Evolutionary conservation across 2,329 filamentous ascomycete genomes (phyloP).

Genomic region (Sphaceloma murrayae): DNA sequence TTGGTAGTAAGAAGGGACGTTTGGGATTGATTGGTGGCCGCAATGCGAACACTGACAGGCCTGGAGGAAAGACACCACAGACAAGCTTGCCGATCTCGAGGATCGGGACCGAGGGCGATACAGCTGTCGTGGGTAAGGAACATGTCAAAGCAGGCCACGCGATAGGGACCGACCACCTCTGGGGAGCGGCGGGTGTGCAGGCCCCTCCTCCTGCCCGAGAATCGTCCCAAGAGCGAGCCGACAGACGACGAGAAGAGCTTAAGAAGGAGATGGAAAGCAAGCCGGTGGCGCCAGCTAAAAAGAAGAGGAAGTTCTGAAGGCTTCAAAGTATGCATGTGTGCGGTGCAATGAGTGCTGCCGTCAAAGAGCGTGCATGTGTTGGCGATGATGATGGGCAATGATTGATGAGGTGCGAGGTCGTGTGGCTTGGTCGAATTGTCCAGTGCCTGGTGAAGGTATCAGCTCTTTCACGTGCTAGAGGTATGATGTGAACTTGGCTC

Average conservation of each 20-base stretch:
- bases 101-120: too few relatives aligned
- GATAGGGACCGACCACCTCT: conserved; percentile 2
- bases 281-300: conserved; percentile 45
- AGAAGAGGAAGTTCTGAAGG: conserved; percentile 47
- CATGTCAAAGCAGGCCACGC: too few relatives aligned
- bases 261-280: conserved; percentile 45
- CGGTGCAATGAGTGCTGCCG: background rate
- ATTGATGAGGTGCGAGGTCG: too few relatives aligned
- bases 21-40: conserved; percentile 22
- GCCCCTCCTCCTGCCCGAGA: conserved; percentile 24
- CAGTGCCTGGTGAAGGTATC: background rate
- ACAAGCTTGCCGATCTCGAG: too few relatives aligned
- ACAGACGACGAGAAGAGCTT: conserved; percentile 47
- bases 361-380: too few relatives aligned
- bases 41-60: background rate
- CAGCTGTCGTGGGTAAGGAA: too few relatives aligned
- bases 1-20: conserved; percentile 9
- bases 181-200: too few relatives aligned
- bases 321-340: background rate
- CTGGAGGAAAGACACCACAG: too few relatives aligned
- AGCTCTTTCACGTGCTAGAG: background rate
- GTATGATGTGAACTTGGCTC: background rate
- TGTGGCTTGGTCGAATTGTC: background rate
- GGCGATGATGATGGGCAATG: too few relatives aligned
- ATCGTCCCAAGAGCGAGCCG: conserved; percentile 44